A percentile compares a stretch with the other conserved stretches of the same genome.
Conservation (phyloP, 495 filamentous ascomycete species). For the Thermochaetoides thermophila region DNA sequence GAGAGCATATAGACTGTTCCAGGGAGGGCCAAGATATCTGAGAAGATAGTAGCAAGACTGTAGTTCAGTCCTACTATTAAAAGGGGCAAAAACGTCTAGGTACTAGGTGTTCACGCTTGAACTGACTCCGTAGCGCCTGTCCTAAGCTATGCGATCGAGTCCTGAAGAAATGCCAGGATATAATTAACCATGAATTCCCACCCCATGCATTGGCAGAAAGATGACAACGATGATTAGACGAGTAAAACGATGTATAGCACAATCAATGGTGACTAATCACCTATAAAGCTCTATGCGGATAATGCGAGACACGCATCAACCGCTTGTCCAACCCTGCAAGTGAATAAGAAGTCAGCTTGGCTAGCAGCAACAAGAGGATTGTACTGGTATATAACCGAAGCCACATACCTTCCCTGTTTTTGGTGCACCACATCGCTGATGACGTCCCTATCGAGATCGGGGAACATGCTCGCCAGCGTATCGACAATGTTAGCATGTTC, state of each 20-base stretch:
- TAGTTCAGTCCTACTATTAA: too few relatives aligned
- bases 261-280: neutral
- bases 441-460: constrained; percentile 74
- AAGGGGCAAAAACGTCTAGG: too few relatives aligned
- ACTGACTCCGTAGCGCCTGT: neutral
- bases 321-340: constrained; percentile 75
- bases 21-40: too few relatives aligned
- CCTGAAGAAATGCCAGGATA: constrained; percentile 4
- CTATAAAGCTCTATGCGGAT: constrained; percentile 26
- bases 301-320: constrained; percentile 86
- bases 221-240: neutral
- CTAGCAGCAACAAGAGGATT: too few relatives aligned
- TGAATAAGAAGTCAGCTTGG: constrained; percentile 8
- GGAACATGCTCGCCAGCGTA: constrained; percentile 85
- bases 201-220: constrained; percentile 7
- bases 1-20: too few relatives aligned
- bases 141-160: constrained; percentile 6
- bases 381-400: too few relatives aligned
- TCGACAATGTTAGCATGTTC: constrained; percentile 89
- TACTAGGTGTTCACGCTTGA: too few relatives aligned
- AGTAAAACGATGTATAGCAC: neutral
- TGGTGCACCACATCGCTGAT: constrained; percentile 88
- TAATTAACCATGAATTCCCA: constrained; percentile 3
- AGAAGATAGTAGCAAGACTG: too few relatives aligned
- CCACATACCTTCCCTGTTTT: constrained; percentile 75